These are phyloP conservation scores for Saccharomycopsis capsularis DNA, from an alignment of 805 yeast genomes.

Conservation along the genomic window DNA sequence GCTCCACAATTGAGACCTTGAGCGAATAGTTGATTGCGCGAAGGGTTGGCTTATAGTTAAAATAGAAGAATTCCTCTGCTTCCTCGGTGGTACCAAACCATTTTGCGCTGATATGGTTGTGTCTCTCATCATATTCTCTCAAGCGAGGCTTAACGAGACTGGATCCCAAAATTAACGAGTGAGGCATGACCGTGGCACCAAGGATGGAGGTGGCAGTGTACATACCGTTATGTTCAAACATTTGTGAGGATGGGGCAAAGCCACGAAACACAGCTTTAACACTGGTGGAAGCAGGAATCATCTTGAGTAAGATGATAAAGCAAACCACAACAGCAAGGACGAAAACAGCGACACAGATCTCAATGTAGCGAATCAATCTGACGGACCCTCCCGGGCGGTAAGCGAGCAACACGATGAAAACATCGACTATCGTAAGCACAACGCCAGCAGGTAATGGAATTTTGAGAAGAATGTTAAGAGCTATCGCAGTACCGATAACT, in stretches of 20 bases:
- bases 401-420: slow-evolving; percentile 71
- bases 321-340: slow-evolving; percentile 74
- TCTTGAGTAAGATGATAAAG: slow-evolving; percentile 57
- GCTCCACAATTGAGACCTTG: slow-evolving; percentile 65
- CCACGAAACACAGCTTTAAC: slow-evolving; percentile 30
- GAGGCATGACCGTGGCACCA: slow-evolving; percentile 97
- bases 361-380: slow-evolving; percentile 65
- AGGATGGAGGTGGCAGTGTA: slow-evolving; percentile 73
- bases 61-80: slow-evolving; percentile 34
- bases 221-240: slow-evolving; percentile 54
- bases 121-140: slow-evolving; percentile 52
- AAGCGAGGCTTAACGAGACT: slow-evolving; percentile 84
- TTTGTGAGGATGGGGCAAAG: slow-evolving; percentile 33
- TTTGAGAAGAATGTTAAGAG: slow-evolving; percentile 66
- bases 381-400: slow-evolving; percentile 69
- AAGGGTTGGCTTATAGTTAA: slow-evolving; percentile 58
- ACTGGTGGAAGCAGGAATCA: slow-evolving; percentile 52
- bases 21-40: slow-evolving; percentile 68
- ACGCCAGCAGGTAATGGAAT: slow-evolving; percentile 78
- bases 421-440: slow-evolving; percentile 71
- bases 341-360: slow-evolving; percentile 60
- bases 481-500: slow-evolving; percentile 88
- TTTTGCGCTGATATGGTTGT: slow-evolving; percentile 8
- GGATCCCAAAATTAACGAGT: slow-evolving; percentile 78
- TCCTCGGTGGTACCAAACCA: slow-evolving; percentile 20